Base-by-base conservation (phyloP, 805 yeast species). In the Wickerhamomyces canadensis region DNA sequence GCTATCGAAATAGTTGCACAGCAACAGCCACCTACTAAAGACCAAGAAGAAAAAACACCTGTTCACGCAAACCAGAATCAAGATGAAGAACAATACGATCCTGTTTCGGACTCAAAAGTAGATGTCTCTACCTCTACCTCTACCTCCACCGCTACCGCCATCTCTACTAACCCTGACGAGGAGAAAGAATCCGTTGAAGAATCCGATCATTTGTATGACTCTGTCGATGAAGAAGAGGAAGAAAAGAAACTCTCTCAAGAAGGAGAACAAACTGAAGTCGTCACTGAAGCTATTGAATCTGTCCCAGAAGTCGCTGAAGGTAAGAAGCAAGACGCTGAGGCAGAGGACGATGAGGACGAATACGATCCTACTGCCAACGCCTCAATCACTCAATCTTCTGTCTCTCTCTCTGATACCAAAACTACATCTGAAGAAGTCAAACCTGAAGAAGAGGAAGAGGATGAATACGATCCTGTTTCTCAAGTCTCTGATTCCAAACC, bases 381-480 rank as follows among this genome's bases (percentile, higher is more conserved):
- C 8, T 13, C 14, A 37, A 43, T 4, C 19, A 25, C 34, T 12
- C 9, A 11, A 9, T n/a, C 33, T 9, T 10, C 27, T 25, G 15
- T 25, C 15, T 25, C 27, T 25, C 21, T 17, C 24, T 33, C 35
- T 25, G 17, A 16, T 3, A 25, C 17, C 8, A 33, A 33, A 12
- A 13, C 15, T 4, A 23, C 16, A 6, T 21, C 29, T 13, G 18
- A 13, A 15, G 14, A 6, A 11, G 18, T 27, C 38, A 27, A 37
- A 15, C 45, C 42, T 11, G 38, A 42, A 3, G 44, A 37, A 13
- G 42, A 44, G 4, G 49, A 41, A 6, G 47, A 46, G 2, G 49
- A 42, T 8, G 53, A 51, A 14, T 48, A 45, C 12, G 49, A 41
- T 17, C 44, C 51, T 12, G 12, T 33, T 14, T 22, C 30, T 14